Evolutionary conservation across 441 rosid genomes (phyloP).

Genomic region (Breynia disticha): DNA sequence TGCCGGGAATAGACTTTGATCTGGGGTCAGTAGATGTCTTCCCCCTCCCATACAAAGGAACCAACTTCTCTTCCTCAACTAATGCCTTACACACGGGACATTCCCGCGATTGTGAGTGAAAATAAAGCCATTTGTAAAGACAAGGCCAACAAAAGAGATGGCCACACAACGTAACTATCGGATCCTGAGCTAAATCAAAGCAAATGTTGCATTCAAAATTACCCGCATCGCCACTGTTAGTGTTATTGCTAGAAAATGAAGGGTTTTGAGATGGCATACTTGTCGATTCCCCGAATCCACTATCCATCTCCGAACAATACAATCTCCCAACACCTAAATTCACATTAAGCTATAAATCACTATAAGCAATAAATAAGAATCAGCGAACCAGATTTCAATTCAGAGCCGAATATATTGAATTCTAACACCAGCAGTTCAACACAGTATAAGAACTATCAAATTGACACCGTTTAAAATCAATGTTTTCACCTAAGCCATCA

Average conservation of each 20-base stretch:
- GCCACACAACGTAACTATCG: slow-evolving; percentile 86
- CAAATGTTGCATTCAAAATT: slow-evolving; percentile 88
- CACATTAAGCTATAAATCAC: slow-evolving; percentile 1
- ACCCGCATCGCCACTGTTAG: slow-evolving; percentile 48
- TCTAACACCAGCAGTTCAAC: background rate
- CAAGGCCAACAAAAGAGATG: slow-evolving; percentile 98
- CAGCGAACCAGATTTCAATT: background rate
- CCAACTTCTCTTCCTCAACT: slow-evolving; percentile 73
- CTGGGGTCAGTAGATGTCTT: slow-evolving; percentile 69
- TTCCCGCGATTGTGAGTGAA: slow-evolving; percentile 57
- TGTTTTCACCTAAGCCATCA: slow-evolving; percentile 1
- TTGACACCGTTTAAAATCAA: background rate
- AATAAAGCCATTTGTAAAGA: slow-evolving; percentile 83
- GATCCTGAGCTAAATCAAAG: slow-evolving; percentile 87
- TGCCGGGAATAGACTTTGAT: slow-evolving; percentile 60
- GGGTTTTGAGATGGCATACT: slow-evolving; percentile 48
- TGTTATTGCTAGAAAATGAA: slow-evolving; percentile 37
- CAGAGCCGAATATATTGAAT: background rate
- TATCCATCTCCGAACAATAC: slow-evolving; percentile 35
- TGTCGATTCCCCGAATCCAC: slow-evolving; percentile 58
- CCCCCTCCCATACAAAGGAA: slow-evolving; percentile 92
- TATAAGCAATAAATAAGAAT: background rate
- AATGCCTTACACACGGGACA: slow-evolving; percentile 89
- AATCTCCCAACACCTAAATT: slow-evolving; percentile 22
- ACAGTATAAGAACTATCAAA: background rate